Evolutionary conservation across 2,329 filamentous ascomycete genomes (phyloP), one percentile per base, ranked within the genome.

Genomic region (Pseudonectria foliicola): DNA sequence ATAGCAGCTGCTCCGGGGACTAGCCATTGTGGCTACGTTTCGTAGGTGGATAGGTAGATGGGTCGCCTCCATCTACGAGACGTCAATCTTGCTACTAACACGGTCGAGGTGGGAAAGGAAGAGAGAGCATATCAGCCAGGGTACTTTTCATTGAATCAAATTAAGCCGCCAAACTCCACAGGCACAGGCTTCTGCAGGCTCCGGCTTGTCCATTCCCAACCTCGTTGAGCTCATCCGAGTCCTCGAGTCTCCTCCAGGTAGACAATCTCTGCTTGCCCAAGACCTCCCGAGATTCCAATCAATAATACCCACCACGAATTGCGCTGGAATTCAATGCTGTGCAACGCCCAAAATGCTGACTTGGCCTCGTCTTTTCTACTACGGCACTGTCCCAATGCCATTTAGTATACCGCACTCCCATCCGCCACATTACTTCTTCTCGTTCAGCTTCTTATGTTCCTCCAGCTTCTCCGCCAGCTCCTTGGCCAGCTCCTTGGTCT

Each of bases 401-500:
- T 49, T 36, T 51, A 50, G 40, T 49, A 51, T 49, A 53, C 43
- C 40, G 34, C 30, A 29, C 29, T 26, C 37, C 33, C 13, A 26
- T 10, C 40, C 33, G 47, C 44, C 48, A 31, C 40, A 60, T 56
- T 56, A 58, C 50, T 57, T 67, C 48, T 68, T 66, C 57, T 77
- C 77, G 49, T 77, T 76, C 38, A 70, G 66, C 37, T 61, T 56
- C 61, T 78, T 78, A 49, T 75, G 57, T 43, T 66, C 60, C 56
- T 77, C 72, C 51, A 77, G 42, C 3, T 61, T 63, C 12, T 57
- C 57, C 1, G 71, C 70, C 27, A 85, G 57, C 31, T 66, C 63
- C 48, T 67, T 62, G 10, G 80, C 73, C 27, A 78, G 50, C 25
- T 74, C 70, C 43, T 70, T 65, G 3, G 79, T 80, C 64, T 83